phyloP scores from a whole-genome alignment of 805 yeast species.

The Suhomyces kilbournensis region DNA sequence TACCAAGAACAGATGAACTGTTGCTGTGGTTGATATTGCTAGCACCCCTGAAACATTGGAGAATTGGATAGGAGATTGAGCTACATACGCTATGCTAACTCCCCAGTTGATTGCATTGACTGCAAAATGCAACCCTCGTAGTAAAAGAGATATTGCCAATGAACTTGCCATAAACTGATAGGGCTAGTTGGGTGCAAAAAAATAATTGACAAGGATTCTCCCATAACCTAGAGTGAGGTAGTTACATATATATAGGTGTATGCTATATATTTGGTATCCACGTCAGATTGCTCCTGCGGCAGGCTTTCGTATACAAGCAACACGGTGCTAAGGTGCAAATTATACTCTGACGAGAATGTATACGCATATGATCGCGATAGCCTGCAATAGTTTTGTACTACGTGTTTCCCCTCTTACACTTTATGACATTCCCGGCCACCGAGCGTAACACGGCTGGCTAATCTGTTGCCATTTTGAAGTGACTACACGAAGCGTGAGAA shows the following conservation, averaged over 20 bases:
- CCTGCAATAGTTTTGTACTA: not conserved
- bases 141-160: conserved; percentile 3
- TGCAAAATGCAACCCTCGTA: conserved; percentile 6
- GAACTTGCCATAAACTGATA: conserved; percentile 1
- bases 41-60: conserved; percentile 5
- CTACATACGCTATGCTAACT: not conserved
- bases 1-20: conserved; percentile 4
- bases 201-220: not conserved
- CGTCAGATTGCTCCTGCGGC: not conserved
- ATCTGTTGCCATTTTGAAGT: not conserved
- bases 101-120: conserved; percentile 5
- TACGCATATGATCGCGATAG: not conserved
- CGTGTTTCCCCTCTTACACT: not conserved
- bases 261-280: not conserved
- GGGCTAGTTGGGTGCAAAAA: conserved; percentile 3
- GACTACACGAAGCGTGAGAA: not conserved
- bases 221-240: not conserved
- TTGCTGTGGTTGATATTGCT: conserved; percentile 3
- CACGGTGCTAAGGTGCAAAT: no score
- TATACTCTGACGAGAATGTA: not conserved
- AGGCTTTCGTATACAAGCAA: not conserved
- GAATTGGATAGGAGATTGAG: not conserved
- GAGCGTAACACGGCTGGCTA: not conserved
- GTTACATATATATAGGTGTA: not conserved
- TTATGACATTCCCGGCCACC: not conserved